Conservation (phyloP, 306 rosid genomes). For the Herpetospermum pedunculosum region DNA sequence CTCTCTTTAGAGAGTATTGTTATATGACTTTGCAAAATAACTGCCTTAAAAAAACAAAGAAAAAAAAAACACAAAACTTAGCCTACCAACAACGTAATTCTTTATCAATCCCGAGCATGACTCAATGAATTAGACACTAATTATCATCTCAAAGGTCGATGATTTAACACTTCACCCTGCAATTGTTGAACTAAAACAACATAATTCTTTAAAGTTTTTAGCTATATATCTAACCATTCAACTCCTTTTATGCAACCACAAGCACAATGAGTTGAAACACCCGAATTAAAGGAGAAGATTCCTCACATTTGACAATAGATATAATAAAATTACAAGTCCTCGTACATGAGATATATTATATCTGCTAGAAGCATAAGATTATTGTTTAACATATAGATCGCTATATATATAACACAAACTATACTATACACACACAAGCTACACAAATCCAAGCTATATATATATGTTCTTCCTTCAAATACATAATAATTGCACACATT, state of each 20-base stretch:
- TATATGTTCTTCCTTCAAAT: neutral
- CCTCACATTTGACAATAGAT: neutral
- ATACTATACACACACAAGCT: neutral
- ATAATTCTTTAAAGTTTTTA: too few relatives aligned
- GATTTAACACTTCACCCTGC: too few relatives aligned
- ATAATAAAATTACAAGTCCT: neutral
- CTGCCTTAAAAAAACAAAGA: too few relatives aligned
- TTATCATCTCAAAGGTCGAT: too few relatives aligned
- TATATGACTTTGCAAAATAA: too few relatives aligned
- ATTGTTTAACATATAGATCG: neutral
- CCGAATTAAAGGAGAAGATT: neutral
- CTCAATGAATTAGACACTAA: too few relatives aligned
- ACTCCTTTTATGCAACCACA: neutral
- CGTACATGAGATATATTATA: too few relatives aligned
- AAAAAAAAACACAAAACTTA: too few relatives aligned
- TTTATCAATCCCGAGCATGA: too few relatives aligned
- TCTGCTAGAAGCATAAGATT: neutral
- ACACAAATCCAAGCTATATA: neutral
- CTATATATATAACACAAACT: neutral
- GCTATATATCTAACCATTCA: neutral
- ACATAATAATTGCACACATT: neutral
- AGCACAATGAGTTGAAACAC: neutral
- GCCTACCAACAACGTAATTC: too few relatives aligned
- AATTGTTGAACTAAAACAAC: too few relatives aligned
- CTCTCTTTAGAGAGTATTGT: too few relatives aligned